Base-by-base conservation (phyloP, 257 asterid species). In the Ilex asprella region DNA sequence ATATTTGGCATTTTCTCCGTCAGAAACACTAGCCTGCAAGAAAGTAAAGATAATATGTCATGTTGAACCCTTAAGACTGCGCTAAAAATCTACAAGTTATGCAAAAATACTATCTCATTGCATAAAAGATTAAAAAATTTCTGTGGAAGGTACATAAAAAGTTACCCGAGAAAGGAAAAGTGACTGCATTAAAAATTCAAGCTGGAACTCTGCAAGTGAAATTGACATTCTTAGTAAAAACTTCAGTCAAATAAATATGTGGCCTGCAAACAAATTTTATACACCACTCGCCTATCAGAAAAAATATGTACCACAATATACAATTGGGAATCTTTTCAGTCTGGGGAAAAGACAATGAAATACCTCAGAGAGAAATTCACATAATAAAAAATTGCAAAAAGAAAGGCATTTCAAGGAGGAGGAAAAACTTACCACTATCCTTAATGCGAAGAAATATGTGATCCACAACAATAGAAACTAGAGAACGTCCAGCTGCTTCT, bases 161-260 rank as follows among this genome's bases (percentile, higher is more conserved):
- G 21, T 53, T 80, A 93, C 99, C 95, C 97, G 94, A 67, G 97
- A 87, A 77, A 89, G 89, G 72, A 79, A 75, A 44, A 93, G 84
- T 10, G 96, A 93, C 77, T 93, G 99, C 97, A 89, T 93, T 81
- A 89, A 73, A 60, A 93, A 91, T 76, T 89, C 99, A 41, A 93
- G 91, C 94, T 75, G 97, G 81, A 93, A 93, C 49, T 89, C 99
- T 93, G 96, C 84, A 85, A 73, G 67, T 73, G 59, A 67, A 59
- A 49, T 10, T 39, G 27, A 27, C 30, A 47, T 35, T 53, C 11
- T 44, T 14, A 15, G 30, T 5, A 56, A 44, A 16, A 50, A n/a
- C 35, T 6, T 14, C n/a, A 14, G 15, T n/a, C 57, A 15, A 11
- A 11, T 15, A 49, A 49, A 49, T 49, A 49, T 49, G 14, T 6